Conservation (phyloP, 306 rosid genomes). For the Lathyrus tuberosus region DNA sequence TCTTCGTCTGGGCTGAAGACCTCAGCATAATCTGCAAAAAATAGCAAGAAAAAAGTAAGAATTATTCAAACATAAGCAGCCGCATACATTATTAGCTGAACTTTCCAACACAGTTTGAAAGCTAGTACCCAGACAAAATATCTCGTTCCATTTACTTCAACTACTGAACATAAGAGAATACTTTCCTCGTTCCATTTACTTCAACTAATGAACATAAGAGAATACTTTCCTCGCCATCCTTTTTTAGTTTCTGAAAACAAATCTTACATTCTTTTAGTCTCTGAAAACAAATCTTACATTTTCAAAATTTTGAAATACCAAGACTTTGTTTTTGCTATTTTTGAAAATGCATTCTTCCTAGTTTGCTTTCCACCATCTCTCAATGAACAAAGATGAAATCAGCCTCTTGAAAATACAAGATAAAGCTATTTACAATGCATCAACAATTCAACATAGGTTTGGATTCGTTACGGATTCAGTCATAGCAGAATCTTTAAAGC, state of each 20-base stretch:
- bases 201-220: too few species aligned
- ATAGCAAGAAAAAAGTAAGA: neutral
- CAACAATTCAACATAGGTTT: neutral
- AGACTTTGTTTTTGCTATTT: too few species aligned
- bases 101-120: neutral
- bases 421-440: neutral
- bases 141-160: too few species aligned
- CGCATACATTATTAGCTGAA: neutral
- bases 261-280: too few species aligned
- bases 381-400: neutral
- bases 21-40: conserved; percentile 54
- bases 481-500: neutral
- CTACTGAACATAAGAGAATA: too few species aligned
- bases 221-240: too few species aligned
- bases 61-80: neutral
- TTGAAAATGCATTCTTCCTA: too few species aligned
- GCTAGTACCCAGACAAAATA: neutral
- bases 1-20: conserved; percentile 57
- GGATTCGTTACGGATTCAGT: neutral
- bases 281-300: too few species aligned
- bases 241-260: too few species aligned
- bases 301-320: too few species aligned
- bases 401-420: conserved; percentile 5
- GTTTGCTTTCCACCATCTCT: too few species aligned
- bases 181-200: too few species aligned